phyloP scores from a whole-genome alignment of 768 basidiomycete species.

The Daedaleopsis sinensis region DNA sequence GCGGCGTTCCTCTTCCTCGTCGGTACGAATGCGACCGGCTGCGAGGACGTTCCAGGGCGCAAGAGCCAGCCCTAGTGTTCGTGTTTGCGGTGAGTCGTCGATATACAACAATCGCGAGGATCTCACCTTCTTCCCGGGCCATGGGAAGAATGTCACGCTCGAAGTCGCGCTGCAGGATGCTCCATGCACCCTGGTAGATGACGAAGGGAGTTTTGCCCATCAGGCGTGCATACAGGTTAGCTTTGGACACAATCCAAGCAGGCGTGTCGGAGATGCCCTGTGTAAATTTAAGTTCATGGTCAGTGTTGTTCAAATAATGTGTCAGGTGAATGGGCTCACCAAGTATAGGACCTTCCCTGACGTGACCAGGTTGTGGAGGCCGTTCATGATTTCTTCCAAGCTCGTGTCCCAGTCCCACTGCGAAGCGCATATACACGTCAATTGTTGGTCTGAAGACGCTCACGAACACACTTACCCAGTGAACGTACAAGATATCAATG shows the following conservation, averaged over 20 bases:
- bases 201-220: slow-evolving; percentile 41
- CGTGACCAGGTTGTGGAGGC: slow-evolving; percentile 52
- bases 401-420: slow-evolving; percentile 57
- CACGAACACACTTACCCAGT: slow-evolving; percentile 32
- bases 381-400: slow-evolving; percentile 60
- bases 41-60: slow-evolving; percentile 31
- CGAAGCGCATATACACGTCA: slow-evolving; percentile 39
- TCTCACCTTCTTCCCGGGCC: slow-evolving; percentile 33
- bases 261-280: slow-evolving; percentile 34
- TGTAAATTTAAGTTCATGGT: not conserved
- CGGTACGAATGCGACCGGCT: slow-evolving; percentile 23
- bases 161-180: slow-evolving; percentile 38
- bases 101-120: not conserved
- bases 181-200: slow-evolving; percentile 40
- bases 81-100: not conserved
- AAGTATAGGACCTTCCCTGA: slow-evolving; percentile 49
- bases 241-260: slow-evolving; percentile 40
- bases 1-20: slow-evolving; percentile 28
- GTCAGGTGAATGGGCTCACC: slow-evolving; percentile 25
- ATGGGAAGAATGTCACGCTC: slow-evolving; percentile 45
- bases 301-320: not conserved
- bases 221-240: slow-evolving; percentile 43
- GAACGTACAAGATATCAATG: slow-evolving; percentile 49
- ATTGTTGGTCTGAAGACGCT: slow-evolving; percentile 44
- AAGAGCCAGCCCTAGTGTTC: slow-evolving; percentile 24